Conservation (phyloP, 2,329 filamentous ascomycete species). For the Nannizziopsis barbatae region DNA sequence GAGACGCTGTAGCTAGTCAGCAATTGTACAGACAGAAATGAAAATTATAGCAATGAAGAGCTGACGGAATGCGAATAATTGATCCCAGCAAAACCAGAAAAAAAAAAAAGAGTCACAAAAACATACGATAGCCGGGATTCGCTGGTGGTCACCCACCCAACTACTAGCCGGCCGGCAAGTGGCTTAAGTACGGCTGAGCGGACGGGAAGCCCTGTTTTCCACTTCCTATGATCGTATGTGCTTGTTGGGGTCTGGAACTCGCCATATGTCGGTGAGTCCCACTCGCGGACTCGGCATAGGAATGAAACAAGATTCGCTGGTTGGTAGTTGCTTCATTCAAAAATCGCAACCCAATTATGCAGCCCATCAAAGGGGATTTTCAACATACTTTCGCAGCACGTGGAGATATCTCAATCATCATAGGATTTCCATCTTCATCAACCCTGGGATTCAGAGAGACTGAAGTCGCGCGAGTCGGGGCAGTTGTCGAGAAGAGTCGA, state of each 20-base stretch:
- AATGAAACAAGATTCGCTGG: neutral
- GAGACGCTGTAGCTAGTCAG: slow-evolving; percentile 44
- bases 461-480: slow-evolving; percentile 30
- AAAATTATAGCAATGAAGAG: too few relatives aligned
- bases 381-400: slow-evolving; percentile 61
- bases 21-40: too few relatives aligned
- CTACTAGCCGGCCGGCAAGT: slow-evolving; percentile 38
- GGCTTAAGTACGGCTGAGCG: slow-evolving; percentile 39
- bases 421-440: slow-evolving; percentile 74
- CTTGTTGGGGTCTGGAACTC: slow-evolving; percentile 3
- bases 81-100: too few relatives aligned
- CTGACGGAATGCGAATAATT: too few relatives aligned
- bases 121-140: slow-evolving; percentile 38
- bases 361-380: slow-evolving; percentile 6
- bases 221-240: slow-evolving; percentile 38
- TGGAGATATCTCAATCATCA: slow-evolving; percentile 72
- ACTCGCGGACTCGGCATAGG: too few relatives aligned
- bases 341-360: neutral
- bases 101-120: slow-evolving; percentile 21
- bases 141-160: slow-evolving; percentile 39
- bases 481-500: slow-evolving; percentile 28
- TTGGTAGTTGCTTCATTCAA: neutral
- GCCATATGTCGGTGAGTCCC: slow-evolving; percentile 15
- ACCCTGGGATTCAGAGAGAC: slow-evolving; percentile 56
- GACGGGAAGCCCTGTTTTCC: slow-evolving; percentile 39